These are phyloP conservation scores for Colletotrichum paranaense DNA, from an alignment of 2,329 filamentous ascomycete genomes.

Conservation along the genomic window DNA sequence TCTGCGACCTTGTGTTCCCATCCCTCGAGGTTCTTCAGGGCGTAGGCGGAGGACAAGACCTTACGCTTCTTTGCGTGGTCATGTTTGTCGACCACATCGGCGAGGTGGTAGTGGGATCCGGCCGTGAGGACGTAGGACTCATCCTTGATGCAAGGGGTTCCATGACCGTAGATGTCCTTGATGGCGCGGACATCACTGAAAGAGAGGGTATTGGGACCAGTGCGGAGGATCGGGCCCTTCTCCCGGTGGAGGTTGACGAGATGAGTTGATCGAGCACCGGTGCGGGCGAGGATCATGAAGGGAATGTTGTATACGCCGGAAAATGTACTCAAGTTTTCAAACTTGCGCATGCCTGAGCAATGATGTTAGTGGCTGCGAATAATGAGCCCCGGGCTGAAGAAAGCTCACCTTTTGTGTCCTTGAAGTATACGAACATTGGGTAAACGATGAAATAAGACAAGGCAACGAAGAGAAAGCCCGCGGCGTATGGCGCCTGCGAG, in stretches of 20 bases:
- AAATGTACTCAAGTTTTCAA: constrained; percentile 54
- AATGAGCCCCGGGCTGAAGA: neutral
- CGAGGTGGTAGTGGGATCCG: constrained; percentile 62
- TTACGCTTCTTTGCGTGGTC: constrained; percentile 64
- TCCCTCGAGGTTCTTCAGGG: constrained; percentile 62
- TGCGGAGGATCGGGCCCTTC: constrained; percentile 55
- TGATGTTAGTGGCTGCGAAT: too few species aligned
- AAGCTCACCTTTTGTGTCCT: constrained; percentile 53
- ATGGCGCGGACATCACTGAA: constrained; percentile 54
- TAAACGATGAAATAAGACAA: constrained; percentile 50
- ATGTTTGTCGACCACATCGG: constrained; percentile 62
- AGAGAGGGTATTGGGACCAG: constrained; percentile 56
- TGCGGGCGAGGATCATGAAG: constrained; percentile 57
- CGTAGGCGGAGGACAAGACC: constrained; percentile 61
- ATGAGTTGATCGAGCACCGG: constrained; percentile 54
- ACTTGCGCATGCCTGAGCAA: constrained; percentile 53
- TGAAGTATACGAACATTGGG: constrained; percentile 55
- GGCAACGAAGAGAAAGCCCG: constrained; percentile 33
- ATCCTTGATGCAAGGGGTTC: constrained; percentile 62
- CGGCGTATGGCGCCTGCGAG: constrained; percentile 10
- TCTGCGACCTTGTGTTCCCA: constrained; percentile 68
- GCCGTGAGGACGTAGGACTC: constrained; percentile 56
- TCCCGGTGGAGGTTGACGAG: constrained; percentile 56
- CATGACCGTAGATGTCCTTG: constrained; percentile 63
- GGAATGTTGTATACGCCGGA: constrained; percentile 58